Evolutionary conservation across 495 filamentous ascomycete genomes (phyloP), one percentile per base, ranked within the genome.

Genomic region (Rusavskia elegans): DNA sequence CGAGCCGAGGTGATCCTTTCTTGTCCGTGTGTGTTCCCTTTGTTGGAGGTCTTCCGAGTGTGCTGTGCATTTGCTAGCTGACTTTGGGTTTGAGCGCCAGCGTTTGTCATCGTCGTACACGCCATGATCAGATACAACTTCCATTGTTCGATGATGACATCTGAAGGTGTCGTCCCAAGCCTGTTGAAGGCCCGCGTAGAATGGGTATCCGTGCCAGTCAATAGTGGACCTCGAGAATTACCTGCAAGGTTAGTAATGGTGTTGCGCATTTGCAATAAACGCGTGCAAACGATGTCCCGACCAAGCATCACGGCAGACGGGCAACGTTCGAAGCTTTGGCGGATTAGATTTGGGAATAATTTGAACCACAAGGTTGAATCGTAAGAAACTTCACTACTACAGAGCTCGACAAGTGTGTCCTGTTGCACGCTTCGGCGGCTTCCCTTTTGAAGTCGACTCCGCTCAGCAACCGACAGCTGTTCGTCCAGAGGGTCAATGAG

Each of bases 61-160:
- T 98, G 89, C 58, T 94, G 87, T n/a, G 75, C 73, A 56, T 79
- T 76, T 41, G 67, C 76, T 32, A 71, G 61, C 57, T 67, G 77
- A 58, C 60, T 78, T 58, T 75, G 79, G 40, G 77, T 79, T 30
- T 77, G 73, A 17, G 74, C 79, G 17, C 89, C 89, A 17, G 87
- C 79, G 53, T 88, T 90, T 29, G 83, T 89, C 27, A 99, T 73
- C 0, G 93, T 99, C 9, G 89, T 94, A 63, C 93, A 99, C 6
- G 93, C 93, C 67, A 97, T 94, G 42, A 94, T 85, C 40, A 99
- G 74, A 62, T 96, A 96, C n/a, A 97, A 70, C 66, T 95, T 97
- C 90, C 90, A 99, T 65, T 99, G 92, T 62, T 97, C 92, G 53
- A 97, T 78, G 51, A 98, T 70, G 38, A 93, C 80, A 49, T 94